These are phyloP conservation scores for Metarhizium guizhouense DNA, from an alignment of 2,329 filamentous ascomycete species.

Conservation along the genomic window DNA sequence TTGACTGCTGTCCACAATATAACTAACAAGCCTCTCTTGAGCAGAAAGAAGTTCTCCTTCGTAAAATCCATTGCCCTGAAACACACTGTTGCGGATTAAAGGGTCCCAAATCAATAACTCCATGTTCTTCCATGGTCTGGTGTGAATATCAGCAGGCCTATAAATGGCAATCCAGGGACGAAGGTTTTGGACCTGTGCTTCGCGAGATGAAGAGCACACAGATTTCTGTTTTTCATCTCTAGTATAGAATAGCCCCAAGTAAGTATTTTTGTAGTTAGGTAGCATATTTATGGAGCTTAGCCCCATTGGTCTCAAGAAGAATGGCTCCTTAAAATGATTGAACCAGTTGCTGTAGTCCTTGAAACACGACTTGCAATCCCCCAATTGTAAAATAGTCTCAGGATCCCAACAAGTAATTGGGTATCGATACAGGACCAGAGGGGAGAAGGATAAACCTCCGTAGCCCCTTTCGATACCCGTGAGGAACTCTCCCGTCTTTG, in stretches of 20 bases:
- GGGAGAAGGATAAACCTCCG: conserved; percentile 6
- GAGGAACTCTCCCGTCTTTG: not conserved
- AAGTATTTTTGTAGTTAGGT: conserved; percentile 11
- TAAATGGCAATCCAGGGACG: conserved; percentile 42
- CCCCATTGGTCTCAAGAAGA: not conserved
- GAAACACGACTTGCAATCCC: conserved; percentile 12
- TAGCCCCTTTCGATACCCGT: not conserved
- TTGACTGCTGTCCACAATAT: conserved; percentile 21
- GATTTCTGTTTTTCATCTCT: not conserved
- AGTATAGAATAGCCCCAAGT: conserved; percentile 39
- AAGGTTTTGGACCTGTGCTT: not conserved
- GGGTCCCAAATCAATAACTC: conserved; percentile 50
- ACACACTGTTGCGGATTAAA: conserved; percentile 17
- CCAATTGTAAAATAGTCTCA: conserved; percentile 16
- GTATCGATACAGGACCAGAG: conserved; percentile 24
- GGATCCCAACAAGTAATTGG: conserved; percentile 31
- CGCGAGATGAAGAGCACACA: not conserved
- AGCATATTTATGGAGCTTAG: not conserved
- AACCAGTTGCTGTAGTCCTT: conserved; percentile 16
- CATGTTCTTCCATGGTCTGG: conserved; percentile 18
- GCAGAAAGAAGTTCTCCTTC: conserved; percentile 32
- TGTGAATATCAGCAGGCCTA: conserved; percentile 32
- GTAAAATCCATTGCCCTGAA: conserved; percentile 9
- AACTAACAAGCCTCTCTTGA: conserved; percentile 35
- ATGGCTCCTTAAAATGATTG: conserved; percentile 8